Base-by-base conservation (phyloP, 164 flowering plant genomes). In the Buxus sempervirens region DNA sequence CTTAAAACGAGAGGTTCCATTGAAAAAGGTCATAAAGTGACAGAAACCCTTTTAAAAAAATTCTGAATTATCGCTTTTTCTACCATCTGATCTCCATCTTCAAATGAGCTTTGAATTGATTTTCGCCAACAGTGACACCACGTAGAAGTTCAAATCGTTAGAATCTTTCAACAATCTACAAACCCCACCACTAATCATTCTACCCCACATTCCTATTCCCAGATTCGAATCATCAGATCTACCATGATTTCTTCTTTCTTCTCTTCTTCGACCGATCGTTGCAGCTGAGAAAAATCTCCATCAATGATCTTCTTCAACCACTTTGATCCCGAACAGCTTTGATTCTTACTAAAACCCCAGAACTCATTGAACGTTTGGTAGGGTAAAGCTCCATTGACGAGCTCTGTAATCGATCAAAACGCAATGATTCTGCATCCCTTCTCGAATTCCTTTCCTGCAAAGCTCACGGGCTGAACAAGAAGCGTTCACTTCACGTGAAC, bases 401-500 rank as follows among this genome's bases (percentile, higher is more conserved):
- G 64, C 70, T 67, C 65, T 64, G 25, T 13, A 53, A 60, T 48
- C 61, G 61, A 57, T 58, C 67, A 70, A 54, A 10, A 36, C 36
- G 10, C 42, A 26, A 54, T 45, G 66, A 14, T n/a, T 26, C 60
- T 26, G 28, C 65, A 23, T 60, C 53, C 20, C 24, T 38, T 60
- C 49, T 64, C 68, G 21, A 45, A 48, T 64, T 63, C 25, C 65
- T 42, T 56, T 20, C 12, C 45, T 49, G 24, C 16, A 42, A 54
- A 45, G 59, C 63, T 54, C 38, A 64, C 49, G 58, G 71, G 60
- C 69, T 51, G 63, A 26, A n/a, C 49, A 53, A 32, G 7, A 3
- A 32, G 38, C 23, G 58, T 15, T 38, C 28, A n/a, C 62, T 75
- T 63, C 81, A 75, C 81, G 78, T 78, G 81, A 75, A 57, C 38